Evolutionary conservation across 2,329 filamentous ascomycete species (phyloP), one percentile per base, ranked within the genome.

Genomic region (Venturia carpophila): DNA sequence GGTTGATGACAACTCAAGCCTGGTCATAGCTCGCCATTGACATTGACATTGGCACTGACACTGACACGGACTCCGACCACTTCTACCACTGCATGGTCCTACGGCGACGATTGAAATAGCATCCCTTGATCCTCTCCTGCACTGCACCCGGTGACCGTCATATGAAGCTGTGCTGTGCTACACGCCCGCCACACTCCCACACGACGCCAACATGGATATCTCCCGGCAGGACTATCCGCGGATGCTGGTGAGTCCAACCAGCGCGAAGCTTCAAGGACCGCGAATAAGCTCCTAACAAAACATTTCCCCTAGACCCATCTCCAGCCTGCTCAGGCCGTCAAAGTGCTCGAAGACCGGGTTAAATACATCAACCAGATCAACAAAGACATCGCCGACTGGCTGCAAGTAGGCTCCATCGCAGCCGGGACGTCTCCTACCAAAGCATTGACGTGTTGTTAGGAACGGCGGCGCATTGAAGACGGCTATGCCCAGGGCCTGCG

Each of bases 311-410:
- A 97, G 93, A 87, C 88, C 70, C 84, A 85, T 72, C 83, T 99
- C 71, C 86, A 90, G 76, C 93, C 94, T 34, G 79, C 79, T 70
- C 91, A 94, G 79, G 92, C 94, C 67, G 90, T 92, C 47, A 83
- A 85, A 64, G 84, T 91, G 67, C 84, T 97, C 71, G 89, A 88
- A 76, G 92, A 97, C 71, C 90, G 94, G 72, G 85, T 97, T 71
- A 90, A 89, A 77, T 85, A 91, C 77, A 93, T 97, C 74, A 85
- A 84, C 71, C 91, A 88, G 76, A 80, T 96, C 78, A 97, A 99
- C 77, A 78, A 82, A 70, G 91, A 97, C 74, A 91, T 99, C 72
- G 93, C 93, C 75, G 93, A 97, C 79, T 99, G 93, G 91, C 84
- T 99, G 68, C 89, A 93, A 87, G 92, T 96, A 86, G 77, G 78